These are phyloP conservation scores for Pseudogymnoascus sp. DNA, from an alignment of 2,329 filamentous ascomycete species.

Conservation along the genomic window DNA sequence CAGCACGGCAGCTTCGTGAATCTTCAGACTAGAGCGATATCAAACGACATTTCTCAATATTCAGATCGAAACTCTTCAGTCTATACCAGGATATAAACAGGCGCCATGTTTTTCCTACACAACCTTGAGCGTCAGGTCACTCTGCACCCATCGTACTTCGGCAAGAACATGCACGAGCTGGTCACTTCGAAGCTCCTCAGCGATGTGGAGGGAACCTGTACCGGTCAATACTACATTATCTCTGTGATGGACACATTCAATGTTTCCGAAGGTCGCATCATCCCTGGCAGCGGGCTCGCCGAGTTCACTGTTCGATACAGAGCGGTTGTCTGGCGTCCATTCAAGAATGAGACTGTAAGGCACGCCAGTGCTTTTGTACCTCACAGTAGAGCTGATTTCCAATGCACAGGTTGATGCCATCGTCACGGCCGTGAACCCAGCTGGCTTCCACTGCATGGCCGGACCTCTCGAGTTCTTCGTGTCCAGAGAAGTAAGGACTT, in stretches of 20 bases:
- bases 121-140: slow-evolving; percentile 92
- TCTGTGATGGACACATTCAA: slow-evolving; percentile 96
- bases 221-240: slow-evolving; percentile 94
- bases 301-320: slow-evolving; percentile 94
- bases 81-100: background rate
- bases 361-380: slow-evolving; percentile 8
- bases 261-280: slow-evolving; percentile 85
- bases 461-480: slow-evolving; percentile 74
- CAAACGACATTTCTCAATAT: background rate
- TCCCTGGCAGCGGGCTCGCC: slow-evolving; percentile 83
- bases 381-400: background rate
- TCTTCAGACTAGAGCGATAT: background rate
- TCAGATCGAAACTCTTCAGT: background rate
- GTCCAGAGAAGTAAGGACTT: slow-evolving; percentile 63
- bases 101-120: slow-evolving; percentile 90
- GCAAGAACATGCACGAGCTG: slow-evolving; percentile 83
- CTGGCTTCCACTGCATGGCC: slow-evolving; percentile 83
- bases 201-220: slow-evolving; percentile 92
- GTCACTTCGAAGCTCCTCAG: slow-evolving; percentile 82
- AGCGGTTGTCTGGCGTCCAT: slow-evolving; percentile 94
- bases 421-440: slow-evolving; percentile 82
- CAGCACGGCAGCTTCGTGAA: background rate
- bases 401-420: slow-evolving; percentile 75
- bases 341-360: slow-evolving; percentile 92
- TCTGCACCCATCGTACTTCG: slow-evolving; percentile 95